phyloP scores from a whole-genome alignment of 129 eudicot species.

The carrot (Daucus carota) region DNA sequence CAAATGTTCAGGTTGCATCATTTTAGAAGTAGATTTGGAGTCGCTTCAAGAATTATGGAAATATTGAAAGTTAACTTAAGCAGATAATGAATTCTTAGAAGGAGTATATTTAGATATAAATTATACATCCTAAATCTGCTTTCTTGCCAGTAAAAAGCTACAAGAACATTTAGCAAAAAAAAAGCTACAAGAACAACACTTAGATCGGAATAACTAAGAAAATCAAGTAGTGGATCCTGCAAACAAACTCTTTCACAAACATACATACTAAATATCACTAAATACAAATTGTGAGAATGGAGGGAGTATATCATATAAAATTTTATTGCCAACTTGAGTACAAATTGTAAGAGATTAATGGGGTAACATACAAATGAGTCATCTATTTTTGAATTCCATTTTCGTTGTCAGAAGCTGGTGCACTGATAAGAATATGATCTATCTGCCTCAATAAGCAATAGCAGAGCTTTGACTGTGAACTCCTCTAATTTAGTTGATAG shows the following conservation, averaged over 20 bases:
- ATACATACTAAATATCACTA: neutral
- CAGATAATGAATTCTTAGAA: too few relatives aligned
- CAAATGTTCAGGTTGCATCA: neutral
- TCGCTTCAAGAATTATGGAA: neutral
- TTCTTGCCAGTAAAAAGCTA: neutral
- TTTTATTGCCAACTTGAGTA: too few relatives aligned
- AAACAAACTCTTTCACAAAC: neutral
- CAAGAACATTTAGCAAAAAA: too few relatives aligned
- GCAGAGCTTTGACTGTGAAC: neutral
- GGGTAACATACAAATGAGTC: neutral
- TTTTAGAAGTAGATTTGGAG: neutral
- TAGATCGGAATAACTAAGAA: neutral
- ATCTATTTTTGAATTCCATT: neutral
- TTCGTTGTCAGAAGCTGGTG: neutral
- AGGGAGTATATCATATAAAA: neutral
- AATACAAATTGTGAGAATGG: neutral
- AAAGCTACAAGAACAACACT: neutral
- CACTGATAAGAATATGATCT: neutral
- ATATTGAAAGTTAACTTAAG: neutral
- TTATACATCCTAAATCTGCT: neutral
- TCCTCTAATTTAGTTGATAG: neutral
- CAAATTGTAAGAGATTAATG: neutral
- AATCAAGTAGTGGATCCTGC: neutral
- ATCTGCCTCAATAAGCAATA: neutral
- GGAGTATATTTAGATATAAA: neutral